Percentiles rank a stretch among this genome's conserved stretches.
Conservation (phyloP, 1,284 basidiomycete genomes). For the Bjerkandera adusta region DNA sequence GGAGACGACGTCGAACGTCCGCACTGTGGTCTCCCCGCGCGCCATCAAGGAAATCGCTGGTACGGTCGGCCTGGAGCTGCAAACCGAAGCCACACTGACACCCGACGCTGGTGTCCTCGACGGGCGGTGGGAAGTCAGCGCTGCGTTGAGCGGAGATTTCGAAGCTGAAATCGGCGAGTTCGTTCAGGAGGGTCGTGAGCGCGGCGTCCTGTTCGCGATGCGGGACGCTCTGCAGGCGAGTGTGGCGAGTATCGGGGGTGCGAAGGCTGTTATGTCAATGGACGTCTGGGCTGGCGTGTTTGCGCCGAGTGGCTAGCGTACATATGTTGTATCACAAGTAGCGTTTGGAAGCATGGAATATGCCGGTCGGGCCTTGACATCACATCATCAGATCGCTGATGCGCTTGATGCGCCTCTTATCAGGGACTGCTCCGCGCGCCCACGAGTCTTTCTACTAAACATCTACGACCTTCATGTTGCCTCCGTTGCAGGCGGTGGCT, state of each 20-base stretch:
- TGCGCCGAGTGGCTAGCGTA: neutral
- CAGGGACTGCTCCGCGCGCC: too few relatives aligned
- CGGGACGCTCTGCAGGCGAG: conserved; percentile 26
- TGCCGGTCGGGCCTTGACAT: too few relatives aligned
- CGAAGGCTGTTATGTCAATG: conserved; percentile 29
- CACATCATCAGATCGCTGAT: too few relatives aligned
- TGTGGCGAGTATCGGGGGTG: conserved; percentile 17
- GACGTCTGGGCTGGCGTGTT: conserved; percentile 29
- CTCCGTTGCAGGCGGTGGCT: too few relatives aligned
- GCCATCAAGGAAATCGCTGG: conserved; percentile 30
- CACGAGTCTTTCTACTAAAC: too few relatives aligned
- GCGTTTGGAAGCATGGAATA: too few relatives aligned
- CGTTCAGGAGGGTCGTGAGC: conserved; percentile 27
- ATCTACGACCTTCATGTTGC: too few relatives aligned
- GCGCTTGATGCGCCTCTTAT: too few relatives aligned
- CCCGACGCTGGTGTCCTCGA: conserved; percentile 33
- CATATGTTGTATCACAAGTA: too few relatives aligned
- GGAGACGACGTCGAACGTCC: conserved; percentile 33
- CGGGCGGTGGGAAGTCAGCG: conserved; percentile 35
- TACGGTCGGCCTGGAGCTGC: conserved; percentile 27
- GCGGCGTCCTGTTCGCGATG: conserved; percentile 27
- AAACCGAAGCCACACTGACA: conserved; percentile 24
- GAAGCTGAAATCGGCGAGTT: conserved; percentile 19
- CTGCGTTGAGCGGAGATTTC: conserved; percentile 22
- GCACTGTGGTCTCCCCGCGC: conserved; percentile 36